Evolutionary conservation across 345 rosid genomes (phyloP), one percentile per base, ranked within the genome.

Genomic region (Fremontodendron californicum): DNA sequence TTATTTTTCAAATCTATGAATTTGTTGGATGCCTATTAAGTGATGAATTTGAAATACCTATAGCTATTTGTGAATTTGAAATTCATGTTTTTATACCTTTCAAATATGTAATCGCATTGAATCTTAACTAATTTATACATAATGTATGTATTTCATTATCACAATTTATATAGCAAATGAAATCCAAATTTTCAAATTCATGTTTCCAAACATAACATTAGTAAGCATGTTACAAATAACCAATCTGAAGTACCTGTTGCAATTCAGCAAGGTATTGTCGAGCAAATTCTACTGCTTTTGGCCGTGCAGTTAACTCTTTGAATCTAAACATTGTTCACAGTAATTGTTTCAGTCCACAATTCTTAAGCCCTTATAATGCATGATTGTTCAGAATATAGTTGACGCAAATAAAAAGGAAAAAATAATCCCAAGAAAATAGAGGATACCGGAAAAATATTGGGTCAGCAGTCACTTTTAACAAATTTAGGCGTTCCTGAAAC

Each of bases 271-370:
- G 84, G 86, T 91, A 94, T 54, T 76, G 88, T 72, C 76, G 85
- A 79, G 97, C 95, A 67, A 82, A 75, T 79, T 91, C 87, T 67
- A 71, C 83, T 45, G 99, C 93, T 42, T 79, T 85, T 12, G 99
- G 99, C 58, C 97, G 84, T 42, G 91, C 99, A 49, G 87, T 87
- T 54, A 94, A 92, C 88, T 94, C 99, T 66, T 88, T 89, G 51
- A 83, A 85, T 79, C 98, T 96, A 78, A 48, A 81, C 67, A 79
- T 18, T 40, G 37, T 45, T 55, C 8, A 63, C 48, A 23, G 19
- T 25, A 82, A 42, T 35, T 42, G 18, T 70, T 12, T 58, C 73
- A 71, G 69, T 15, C 61, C 11, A 64, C 37, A 39, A 18, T 46
- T 76, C 57, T 55, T 61, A 51, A 51, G 31, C 62, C 42, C 55